These are phyloP conservation scores for Lepiota brunneoincarnata DNA, from an alignment of 768 basidiomycete genomes.

Conservation along the genomic window DNA sequence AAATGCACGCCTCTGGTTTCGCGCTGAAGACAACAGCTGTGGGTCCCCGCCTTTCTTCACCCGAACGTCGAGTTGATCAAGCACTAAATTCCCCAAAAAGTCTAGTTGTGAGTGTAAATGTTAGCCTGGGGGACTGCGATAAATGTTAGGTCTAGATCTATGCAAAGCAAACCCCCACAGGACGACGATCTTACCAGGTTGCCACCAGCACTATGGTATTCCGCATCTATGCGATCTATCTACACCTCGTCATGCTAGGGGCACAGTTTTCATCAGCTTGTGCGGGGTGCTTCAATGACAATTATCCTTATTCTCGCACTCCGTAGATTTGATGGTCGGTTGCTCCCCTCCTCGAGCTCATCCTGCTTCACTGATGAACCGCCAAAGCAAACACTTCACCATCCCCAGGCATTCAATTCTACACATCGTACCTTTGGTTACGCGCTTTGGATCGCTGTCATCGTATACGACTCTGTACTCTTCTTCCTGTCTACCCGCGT, in stretches of 20 bases:
- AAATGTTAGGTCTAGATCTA: too few relatives aligned
- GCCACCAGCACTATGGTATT: slow-evolving; percentile 22
- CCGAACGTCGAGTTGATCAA: too few relatives aligned
- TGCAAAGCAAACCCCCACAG: slow-evolving; percentile 17
- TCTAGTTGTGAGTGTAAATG: too few relatives aligned
- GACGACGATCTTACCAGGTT: background rate
- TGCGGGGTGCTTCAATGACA: slow-evolving; percentile 17
- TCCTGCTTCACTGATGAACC: background rate
- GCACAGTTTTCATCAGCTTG: slow-evolving; percentile 12
- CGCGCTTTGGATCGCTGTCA: slow-evolving; percentile 23
- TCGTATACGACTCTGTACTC: slow-evolving; percentile 21
- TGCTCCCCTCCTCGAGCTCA: background rate
- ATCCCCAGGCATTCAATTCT: slow-evolving; percentile 15
- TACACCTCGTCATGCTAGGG: slow-evolving; percentile 10
- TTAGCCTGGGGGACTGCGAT: too few relatives aligned
- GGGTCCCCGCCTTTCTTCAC: background rate
- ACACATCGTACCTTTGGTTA: slow-evolving; percentile 18
- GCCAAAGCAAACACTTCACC: slow-evolving; percentile 12
- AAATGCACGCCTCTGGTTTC: too few relatives aligned
- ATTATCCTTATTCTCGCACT: slow-evolving; percentile 15
- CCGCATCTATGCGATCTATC: slow-evolving; percentile 24
- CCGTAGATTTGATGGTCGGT: slow-evolving; percentile 14
- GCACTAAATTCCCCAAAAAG: too few relatives aligned
- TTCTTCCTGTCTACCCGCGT: slow-evolving; percentile 18
- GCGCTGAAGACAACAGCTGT: too few relatives aligned